These are phyloP conservation scores for Macrolepiota dolichaula DNA, from an alignment of 768 basidiomycete species.

Conservation along the genomic window DNA sequence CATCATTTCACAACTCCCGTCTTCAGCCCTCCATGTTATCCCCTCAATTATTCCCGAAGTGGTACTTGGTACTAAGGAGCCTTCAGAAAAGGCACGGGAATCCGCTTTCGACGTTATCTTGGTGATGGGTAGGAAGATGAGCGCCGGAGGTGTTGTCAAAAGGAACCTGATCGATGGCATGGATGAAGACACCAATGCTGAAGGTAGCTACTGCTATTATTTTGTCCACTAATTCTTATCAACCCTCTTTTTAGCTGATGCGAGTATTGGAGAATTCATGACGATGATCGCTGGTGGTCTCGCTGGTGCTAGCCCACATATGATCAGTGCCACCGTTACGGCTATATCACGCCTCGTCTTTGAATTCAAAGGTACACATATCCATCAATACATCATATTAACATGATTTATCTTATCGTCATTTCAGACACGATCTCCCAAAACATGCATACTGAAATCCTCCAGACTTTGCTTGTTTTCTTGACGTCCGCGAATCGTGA, in stretches of 20 bases:
- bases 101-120: slow-evolving; percentile 91
- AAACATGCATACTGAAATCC: slow-evolving; percentile 77
- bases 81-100: slow-evolving; percentile 85
- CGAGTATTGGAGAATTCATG: slow-evolving; percentile 87
- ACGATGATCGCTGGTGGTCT: slow-evolving; percentile 96
- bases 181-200: slow-evolving; percentile 63
- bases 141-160: slow-evolving; percentile 77
- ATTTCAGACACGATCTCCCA: slow-evolving; percentile 60
- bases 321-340: slow-evolving; percentile 97
- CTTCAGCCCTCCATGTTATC: slow-evolving; percentile 75
- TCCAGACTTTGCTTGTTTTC: slow-evolving; percentile 86
- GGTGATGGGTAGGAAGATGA: slow-evolving; percentile 92
- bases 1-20: slow-evolving; percentile 65
- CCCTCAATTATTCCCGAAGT: slow-evolving; percentile 91
- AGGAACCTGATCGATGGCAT: slow-evolving; percentile 76
- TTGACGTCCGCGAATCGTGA: slow-evolving; percentile 93
- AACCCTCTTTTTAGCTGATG: slow-evolving; percentile 39
- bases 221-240: neutral
- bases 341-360: slow-evolving; percentile 92
- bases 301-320: slow-evolving; percentile 91
- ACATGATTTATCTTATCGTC: neutral
- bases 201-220: slow-evolving; percentile 31
- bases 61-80: slow-evolving; percentile 94
- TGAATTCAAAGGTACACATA: slow-evolving; percentile 82
- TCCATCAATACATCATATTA: neutral